Percentiles rank a stretch among this genome's conserved stretches.
Evolutionary conservation across 768 basidiomycete species (phyloP).

Genomic region (Coprinellus aureogranulatus): DNA sequence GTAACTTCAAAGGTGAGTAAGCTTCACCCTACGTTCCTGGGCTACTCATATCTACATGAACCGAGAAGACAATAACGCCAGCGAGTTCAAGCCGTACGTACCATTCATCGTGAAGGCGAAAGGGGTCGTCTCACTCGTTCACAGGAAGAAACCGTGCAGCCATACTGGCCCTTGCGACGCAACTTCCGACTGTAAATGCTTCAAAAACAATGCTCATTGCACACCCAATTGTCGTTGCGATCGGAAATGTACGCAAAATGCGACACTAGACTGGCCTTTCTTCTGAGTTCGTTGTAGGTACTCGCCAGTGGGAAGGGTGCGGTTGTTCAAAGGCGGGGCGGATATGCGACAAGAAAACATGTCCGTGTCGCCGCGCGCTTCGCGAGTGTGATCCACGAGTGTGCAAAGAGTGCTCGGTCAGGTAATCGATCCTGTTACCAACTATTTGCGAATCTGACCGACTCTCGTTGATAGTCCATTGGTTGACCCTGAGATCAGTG

Average conservation of each 20-base stretch:
- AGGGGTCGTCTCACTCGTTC: neutral
- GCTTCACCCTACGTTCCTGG: neutral
- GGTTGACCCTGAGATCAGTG: no score
- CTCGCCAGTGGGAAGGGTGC: conserved; percentile 42
- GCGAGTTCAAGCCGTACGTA: conserved; percentile 11
- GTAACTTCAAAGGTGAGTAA: neutral
- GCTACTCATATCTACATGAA: neutral
- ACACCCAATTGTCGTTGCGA: conserved; percentile 47
- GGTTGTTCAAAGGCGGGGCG: conserved; percentile 10
- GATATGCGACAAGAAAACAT: conserved; percentile 24
- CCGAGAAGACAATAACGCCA: conserved; percentile 5
- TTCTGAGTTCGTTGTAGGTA: conserved; percentile 33
- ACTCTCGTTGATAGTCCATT: no score
- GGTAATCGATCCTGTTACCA: conserved; percentile 22
- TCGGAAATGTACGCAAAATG: conserved; percentile 33
- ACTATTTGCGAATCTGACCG: neutral
- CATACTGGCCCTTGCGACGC: conserved; percentile 49
- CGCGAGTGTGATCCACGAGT: conserved; percentile 57
- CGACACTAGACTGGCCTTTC: neutral
- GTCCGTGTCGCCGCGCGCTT: conserved; percentile 31
- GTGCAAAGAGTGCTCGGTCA: conserved; percentile 44
- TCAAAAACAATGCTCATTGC: conserved; percentile 37
- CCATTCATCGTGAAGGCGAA: neutral
- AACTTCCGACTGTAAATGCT: conserved; percentile 39
- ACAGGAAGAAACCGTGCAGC: conserved; percentile 37